Evolutionary conservation across 1,284 basidiomycete species (phyloP), one percentile per base, ranked within the genome.

Genomic region (Termitomyces sp.): DNA sequence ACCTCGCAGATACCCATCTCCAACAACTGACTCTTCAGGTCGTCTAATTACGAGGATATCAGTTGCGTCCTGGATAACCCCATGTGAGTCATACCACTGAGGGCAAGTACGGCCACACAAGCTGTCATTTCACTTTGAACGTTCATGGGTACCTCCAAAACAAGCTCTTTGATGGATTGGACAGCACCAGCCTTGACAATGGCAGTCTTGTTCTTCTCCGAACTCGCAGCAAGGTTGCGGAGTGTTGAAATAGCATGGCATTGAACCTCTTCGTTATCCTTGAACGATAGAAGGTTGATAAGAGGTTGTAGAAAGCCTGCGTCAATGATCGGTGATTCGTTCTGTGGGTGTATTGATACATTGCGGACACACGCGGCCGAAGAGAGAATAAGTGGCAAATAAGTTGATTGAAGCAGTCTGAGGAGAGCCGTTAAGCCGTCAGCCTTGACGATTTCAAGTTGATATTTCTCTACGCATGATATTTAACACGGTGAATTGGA

Each of bases 61-160:
- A 40, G 42, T 45, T 10, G 5, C 21, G 15, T 28, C 43, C 28
- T 48, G 48, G 10, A 48, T 39, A 46, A 13, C 3, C 17, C 21
- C 31, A 53, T 2, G 39, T 45, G 41, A 42, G 50, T 68, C 83
- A 44, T 66, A 94, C 93, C 94, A 64, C 92, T 95, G 59, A 98
- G 69, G 5, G 94, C 94, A 58, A 98, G 73, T 13, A 98, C 94
- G 17, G 97, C 97, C 21, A 98, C 91, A 65, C 96, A 99, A 5
- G 97, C 97, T 24, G 97, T 99, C 97, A 99, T 99, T 74, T 99
- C 97, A 69, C 93, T 96, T 73, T 99, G 97, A 9, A 99, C 97
- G 60, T 92, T 92, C 74, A 97, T 86, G 1, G 97, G 95, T 0
- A 98, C 96, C 65, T 91, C 89, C 38, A 99, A 77, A 2, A 99